Percentiles rank a stretch among this genome's conserved stretches.
These are phyloP conservation scores for Sphenostylis stenocarpa DNA, from an alignment of 306 rosid genomes.

Conservation along the genomic window DNA sequence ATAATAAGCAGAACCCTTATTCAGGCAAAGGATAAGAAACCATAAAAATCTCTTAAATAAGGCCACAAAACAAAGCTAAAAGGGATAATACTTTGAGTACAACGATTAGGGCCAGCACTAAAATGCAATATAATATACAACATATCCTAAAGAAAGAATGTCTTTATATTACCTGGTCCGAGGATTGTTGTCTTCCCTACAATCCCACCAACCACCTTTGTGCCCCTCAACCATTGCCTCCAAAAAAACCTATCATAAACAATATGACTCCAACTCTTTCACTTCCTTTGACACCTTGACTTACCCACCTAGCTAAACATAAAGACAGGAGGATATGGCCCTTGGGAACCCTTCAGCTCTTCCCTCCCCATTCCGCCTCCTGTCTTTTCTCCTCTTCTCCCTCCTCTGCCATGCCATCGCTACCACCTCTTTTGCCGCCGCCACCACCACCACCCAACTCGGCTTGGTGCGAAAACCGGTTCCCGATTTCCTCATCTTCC, in stretches of 20 bases:
- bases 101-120: conserved; percentile 13
- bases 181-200: conserved; percentile 68
- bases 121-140: conserved; percentile 2
- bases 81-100: neutral
- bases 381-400: conserved; percentile 38
- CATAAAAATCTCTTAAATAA: too few relatives aligned
- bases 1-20: too few relatives aligned
- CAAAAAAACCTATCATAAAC: neutral
- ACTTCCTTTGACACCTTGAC: conserved; percentile 35
- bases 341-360: conserved; percentile 24
- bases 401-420: neutral
- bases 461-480: conserved; percentile 54
- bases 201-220: conserved; percentile 47
- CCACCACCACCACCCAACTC: conserved; percentile 37
- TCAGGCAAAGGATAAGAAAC: too few relatives aligned
- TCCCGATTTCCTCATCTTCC: conserved; percentile 46
- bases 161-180: conserved; percentile 38
- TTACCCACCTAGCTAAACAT: conserved; percentile 26
- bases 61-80: neutral
- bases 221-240: conserved; percentile 14
- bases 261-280: conserved; percentile 53
- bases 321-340: conserved; percentile 74
- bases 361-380: conserved; percentile 44
- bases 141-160: conserved; percentile 9
- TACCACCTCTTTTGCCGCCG: neutral